Base-by-base conservation (phyloP, 2,329 filamentous ascomycete species). In the Hypoxylon sp. region DNA sequence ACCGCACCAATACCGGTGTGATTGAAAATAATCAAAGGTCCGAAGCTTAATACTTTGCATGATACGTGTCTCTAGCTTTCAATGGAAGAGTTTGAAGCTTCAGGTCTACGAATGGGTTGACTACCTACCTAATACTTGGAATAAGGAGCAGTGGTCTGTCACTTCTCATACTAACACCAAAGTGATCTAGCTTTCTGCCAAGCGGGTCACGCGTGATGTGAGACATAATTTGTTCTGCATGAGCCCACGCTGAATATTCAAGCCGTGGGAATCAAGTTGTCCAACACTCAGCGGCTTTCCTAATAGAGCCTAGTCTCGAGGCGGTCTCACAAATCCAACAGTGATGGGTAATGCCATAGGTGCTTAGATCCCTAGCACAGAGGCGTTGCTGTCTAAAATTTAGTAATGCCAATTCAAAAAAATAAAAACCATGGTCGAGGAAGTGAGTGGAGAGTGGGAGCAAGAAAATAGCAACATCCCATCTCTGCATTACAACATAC, bases 321-420 rank as follows among this genome's bases (percentile, higher is more conserved):
- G 25, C 27, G 25, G 27, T 34, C n/a, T 29, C 6, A 45, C 12
- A 29, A 46, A 37, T 27, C 37, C 21, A 46, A 14, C 30, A 25
- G 45, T 55, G 27, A 61, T 37, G 25, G 4, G 37, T 41, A 43
- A 48, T 25, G n/a, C 5, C 27, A 30, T 60, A 32, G 11, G 45
- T 54, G 58, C 46, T 37, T n/a, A 4, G 27, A 52, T 55, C 54
- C 58, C 30, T 63, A 37, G 16, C 34, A 41, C 48, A 11, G 16
- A 55, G 19, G 34, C 16, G 7, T 41, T 29, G 12, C 25, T 14
- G 9, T 23, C 19, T 48, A 57, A 46, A 14, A 47, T 5, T 61
- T 66, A 63, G 59, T 63, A 63, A 63, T 63, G 59, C 59, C 59
- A 56, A 67, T 39, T 56, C 25, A 5, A 46, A 39, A 50, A 34